These are phyloP conservation scores for Plasmodium blacklocki DNA, from an alignment of 169 alveolate species.

Conservation along the genomic window DNA sequence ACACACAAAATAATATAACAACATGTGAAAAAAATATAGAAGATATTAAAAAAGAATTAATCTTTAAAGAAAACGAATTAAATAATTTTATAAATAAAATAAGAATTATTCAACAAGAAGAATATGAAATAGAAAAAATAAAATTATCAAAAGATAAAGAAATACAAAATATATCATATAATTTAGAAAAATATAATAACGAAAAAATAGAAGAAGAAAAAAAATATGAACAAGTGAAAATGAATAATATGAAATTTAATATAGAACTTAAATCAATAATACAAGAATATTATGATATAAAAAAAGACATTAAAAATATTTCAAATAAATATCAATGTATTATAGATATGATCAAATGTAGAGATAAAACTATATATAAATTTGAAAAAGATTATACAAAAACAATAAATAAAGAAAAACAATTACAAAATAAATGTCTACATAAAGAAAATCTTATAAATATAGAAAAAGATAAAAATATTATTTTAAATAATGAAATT, in stretches of 20 bases:
- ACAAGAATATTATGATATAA: conserved; percentile 17
- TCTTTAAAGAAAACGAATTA: conserved; percentile 48
- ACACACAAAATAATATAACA: conserved; percentile 21
- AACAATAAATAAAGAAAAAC: conserved; percentile 22
- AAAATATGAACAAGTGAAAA: conserved; percentile 24
- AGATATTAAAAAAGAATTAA: conserved; percentile 42
- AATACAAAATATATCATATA: conserved; percentile 32
- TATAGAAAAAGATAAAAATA: conserved; percentile 18
- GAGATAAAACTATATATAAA: conserved; percentile 51
- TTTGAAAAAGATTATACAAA: conserved; percentile 39
- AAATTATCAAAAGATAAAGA: conserved; percentile 38
- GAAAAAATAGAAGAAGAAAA: conserved; percentile 47
- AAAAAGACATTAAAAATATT: conserved; percentile 47
- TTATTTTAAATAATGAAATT: conserved; percentile 12
- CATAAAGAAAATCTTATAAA: conserved; percentile 3
- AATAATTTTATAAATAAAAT: conserved; percentile 28
- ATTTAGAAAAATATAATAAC: conserved; percentile 21
- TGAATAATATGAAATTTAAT: conserved; percentile 26
- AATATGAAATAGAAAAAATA: conserved; percentile 58
- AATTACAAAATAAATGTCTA: conserved; percentile 27
- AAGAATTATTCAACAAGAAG: conserved; percentile 43
- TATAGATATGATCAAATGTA: conserved; percentile 34
- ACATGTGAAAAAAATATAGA: conserved; percentile 32
- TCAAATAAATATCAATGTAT: conserved; percentile 34
- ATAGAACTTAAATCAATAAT: conserved; percentile 25